Base-by-base conservation (phyloP, 73 alveolate species). In the Tetrahymena elliotti region DNA sequence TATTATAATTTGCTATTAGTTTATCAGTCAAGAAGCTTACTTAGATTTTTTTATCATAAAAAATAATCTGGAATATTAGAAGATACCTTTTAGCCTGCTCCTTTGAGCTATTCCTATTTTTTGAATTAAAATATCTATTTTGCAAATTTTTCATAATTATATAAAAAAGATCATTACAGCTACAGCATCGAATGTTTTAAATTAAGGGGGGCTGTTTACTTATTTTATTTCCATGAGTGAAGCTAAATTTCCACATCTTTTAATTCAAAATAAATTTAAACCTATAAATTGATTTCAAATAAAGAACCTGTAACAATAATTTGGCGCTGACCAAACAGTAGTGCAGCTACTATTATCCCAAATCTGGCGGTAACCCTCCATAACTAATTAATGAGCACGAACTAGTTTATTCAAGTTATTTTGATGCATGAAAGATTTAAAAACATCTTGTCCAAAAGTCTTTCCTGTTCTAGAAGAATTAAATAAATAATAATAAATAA, bases 291-390 rank as follows among this genome's bases (percentile, higher is more conserved):
- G 6, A 10, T 27, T 27, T 3, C 16, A 27, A 1, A 18, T 68
- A 18, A 68, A 68, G 3, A 24, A 98, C 95, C 99, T 96, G 94
- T 97, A 97, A 84, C 99, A 98, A 92, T 98, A 97, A 93, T 98
- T 97, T 18, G 99, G 99, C 16, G 99, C 98, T 22, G 98, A 97
- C 95, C 97, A 97, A 7, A 98, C 96, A 0, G 99, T 97, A 20
- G 47, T 47, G 8, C 82, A 39, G 24, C 84, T 98, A 16, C 96
- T 93, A 93, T 97, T 97, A 93, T 97, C 99, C 94, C 98, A 99
- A 39, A 96, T 94, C 97, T 97, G 95, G 68, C 97, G 95, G 96
- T 98, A 98, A 53, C 98, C 99, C 84, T 98, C 99, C 99, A 98
- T 97, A 9, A 98, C 98, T 34, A 97, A 94, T 95, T 98, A 97